Evolutionary conservation across 805 yeast species (phyloP).

Genomic region (Schizosaccharomyces octosporus): DNA sequence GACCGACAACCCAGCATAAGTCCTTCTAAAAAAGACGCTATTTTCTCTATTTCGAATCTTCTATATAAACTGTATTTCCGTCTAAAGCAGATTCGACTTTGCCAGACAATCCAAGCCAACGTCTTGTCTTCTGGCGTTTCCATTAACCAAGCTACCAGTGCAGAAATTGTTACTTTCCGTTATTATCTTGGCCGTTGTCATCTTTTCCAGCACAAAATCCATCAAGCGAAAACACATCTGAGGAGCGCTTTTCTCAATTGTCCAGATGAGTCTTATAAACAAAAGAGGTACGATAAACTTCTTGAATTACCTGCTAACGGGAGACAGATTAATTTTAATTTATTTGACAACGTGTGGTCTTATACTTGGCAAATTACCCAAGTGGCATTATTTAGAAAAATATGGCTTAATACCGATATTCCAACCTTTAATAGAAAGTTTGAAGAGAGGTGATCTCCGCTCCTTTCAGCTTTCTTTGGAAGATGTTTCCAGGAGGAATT

Average conservation of each 20-base stretch:
- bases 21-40: not conserved
- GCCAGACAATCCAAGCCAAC: slow-evolving; percentile 11
- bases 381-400: slow-evolving; percentile 11
- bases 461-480: slow-evolving; percentile 15
- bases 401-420: slow-evolving; percentile 17
- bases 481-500: slow-evolving; percentile 10
- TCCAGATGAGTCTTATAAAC: slow-evolving; percentile 8
- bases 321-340: slow-evolving; percentile 15
- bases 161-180: slow-evolving; percentile 31
- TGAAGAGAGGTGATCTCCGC: slow-evolving; percentile 22
- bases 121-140: not conserved
- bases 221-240: slow-evolving; percentile 28
- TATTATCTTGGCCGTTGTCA: slow-evolving; percentile 33
- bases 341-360: slow-evolving; percentile 29
- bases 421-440: slow-evolving; percentile 15
- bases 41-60: not conserved
- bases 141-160: slow-evolving; percentile 11
- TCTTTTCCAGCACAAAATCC: slow-evolving; percentile 26
- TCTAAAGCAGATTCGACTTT: not conserved
- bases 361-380: slow-evolving; percentile 30
- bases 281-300: not conserved
- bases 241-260: slow-evolving; percentile 27
- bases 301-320: not conserved
- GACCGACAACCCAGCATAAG: not conserved
- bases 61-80: not conserved